Evolutionary conservation across 139 green algal genomes (phyloP).

Genomic region (Chlamydomonas eustigma): DNA sequence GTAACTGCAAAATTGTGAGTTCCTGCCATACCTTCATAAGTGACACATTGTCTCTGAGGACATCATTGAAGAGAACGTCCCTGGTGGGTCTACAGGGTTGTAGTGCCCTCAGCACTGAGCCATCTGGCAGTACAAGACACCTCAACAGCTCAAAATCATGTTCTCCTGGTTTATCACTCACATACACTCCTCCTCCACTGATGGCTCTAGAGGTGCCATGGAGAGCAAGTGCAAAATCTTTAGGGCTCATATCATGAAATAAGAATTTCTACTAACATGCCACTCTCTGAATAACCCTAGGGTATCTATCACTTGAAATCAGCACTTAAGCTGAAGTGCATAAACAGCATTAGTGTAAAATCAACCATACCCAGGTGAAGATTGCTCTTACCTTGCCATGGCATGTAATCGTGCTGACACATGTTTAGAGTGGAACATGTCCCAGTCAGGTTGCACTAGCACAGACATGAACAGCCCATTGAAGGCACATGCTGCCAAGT

Average conservation of each 20-base stretch:
- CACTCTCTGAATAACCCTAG: no score
- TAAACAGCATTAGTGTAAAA: no score
- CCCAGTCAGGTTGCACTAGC: slow-evolving; percentile 72
- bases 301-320: no score
- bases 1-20: no score
- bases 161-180: slow-evolving; percentile 76
- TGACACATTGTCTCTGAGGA: slow-evolving; percentile 65
- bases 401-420: slow-evolving; percentile 48
- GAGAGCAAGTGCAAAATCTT: no score
- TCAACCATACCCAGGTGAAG: no score
- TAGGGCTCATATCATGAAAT: no score
- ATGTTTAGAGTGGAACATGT: slow-evolving; percentile 73
- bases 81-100: slow-evolving; percentile 82
- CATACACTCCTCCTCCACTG: slow-evolving; percentile 75
- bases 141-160: slow-evolving; percentile 75
- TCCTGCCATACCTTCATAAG: no score
- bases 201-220: slow-evolving; percentile 51
- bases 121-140: slow-evolving; percentile 76
- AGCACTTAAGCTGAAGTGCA: no score
- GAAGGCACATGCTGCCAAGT: slow-evolving; percentile 88
- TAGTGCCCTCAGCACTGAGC: slow-evolving; percentile 55
- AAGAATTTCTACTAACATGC: no score
- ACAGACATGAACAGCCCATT: slow-evolving; percentile 76
- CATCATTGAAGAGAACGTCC: slow-evolving; percentile 86
- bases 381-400: slow-evolving; percentile 38